These are phyloP conservation scores for Ogataea ramenticola DNA, from an alignment of 805 yeast species.

Conservation along the genomic window DNA sequence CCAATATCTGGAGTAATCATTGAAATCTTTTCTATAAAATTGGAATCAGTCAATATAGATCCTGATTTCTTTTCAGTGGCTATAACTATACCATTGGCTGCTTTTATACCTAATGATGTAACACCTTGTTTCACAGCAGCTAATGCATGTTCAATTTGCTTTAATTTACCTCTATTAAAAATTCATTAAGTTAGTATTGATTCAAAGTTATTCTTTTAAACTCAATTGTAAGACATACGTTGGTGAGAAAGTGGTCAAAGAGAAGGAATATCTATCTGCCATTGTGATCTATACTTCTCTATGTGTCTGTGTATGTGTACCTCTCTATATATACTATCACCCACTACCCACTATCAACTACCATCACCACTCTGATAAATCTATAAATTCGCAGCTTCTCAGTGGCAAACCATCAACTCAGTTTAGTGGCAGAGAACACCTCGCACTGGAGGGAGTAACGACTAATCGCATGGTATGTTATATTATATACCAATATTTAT, in stretches of 20 bases:
- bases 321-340: no score
- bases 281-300: constrained; percentile 28
- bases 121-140: constrained; percentile 98
- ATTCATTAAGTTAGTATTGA: constrained; percentile 2
- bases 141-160: constrained; percentile 95
- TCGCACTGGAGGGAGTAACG: no score
- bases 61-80: constrained; percentile 93
- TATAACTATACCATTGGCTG: constrained; percentile 91
- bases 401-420: no score
- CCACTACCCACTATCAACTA: no score
- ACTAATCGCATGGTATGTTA: no score
- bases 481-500: no score
- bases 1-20: constrained; percentile 92
- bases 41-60: constrained; percentile 69
- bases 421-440: no score
- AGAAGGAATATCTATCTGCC: constrained; percentile 98
- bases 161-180: constrained; percentile 79
- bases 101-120: constrained; percentile 87
- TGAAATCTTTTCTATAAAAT: constrained; percentile 71
- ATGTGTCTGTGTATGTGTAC: no score
- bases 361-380: no score
- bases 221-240: constrained; percentile 61
- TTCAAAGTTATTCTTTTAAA: no score
- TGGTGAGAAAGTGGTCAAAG: constrained; percentile 96
- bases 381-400: no score